Evolutionary conservation across 179 eudicot species (phyloP).

Genomic region (Corrigiola litoralis): DNA sequence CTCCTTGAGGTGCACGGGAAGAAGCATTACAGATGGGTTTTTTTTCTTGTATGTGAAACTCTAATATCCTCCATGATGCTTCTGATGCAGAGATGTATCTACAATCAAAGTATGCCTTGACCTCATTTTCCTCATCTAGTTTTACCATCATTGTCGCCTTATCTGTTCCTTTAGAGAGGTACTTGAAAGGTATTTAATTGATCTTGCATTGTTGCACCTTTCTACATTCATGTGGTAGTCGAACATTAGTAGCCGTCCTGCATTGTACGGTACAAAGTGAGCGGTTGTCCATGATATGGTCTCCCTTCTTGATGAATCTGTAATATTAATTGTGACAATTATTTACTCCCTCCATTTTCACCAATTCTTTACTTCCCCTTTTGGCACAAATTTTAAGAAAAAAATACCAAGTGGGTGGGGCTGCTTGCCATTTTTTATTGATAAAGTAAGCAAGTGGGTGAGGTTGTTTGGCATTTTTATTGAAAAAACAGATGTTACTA

Average conservation of each 20-base stretch:
- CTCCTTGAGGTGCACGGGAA: neutral
- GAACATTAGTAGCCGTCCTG: neutral
- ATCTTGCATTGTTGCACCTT: neutral
- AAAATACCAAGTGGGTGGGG: no score
- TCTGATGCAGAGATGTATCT: neutral
- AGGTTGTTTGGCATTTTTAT: no score
- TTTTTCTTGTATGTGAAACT: neutral
- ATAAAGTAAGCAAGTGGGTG: no score
- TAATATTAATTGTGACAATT: no score
- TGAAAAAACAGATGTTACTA: no score
- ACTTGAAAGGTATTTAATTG: slow-evolving; percentile 12
- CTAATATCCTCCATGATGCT: slow-evolving; percentile 8
- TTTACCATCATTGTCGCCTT: neutral
- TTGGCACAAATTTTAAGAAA: no score
- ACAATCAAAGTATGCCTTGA: neutral
- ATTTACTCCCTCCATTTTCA: no score
- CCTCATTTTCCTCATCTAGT: neutral
- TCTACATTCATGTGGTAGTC: slow-evolving; percentile 1
- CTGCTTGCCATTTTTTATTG: no score
- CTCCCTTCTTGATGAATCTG: neutral
- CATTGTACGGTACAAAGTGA: neutral
- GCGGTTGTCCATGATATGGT: neutral
- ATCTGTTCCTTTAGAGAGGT: neutral
- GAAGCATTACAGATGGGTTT: neutral
- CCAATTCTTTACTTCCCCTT: no score